Evolutionary conservation across 2,329 filamentous ascomycete species (phyloP).

Genomic region (Cytospora schulzeri): DNA sequence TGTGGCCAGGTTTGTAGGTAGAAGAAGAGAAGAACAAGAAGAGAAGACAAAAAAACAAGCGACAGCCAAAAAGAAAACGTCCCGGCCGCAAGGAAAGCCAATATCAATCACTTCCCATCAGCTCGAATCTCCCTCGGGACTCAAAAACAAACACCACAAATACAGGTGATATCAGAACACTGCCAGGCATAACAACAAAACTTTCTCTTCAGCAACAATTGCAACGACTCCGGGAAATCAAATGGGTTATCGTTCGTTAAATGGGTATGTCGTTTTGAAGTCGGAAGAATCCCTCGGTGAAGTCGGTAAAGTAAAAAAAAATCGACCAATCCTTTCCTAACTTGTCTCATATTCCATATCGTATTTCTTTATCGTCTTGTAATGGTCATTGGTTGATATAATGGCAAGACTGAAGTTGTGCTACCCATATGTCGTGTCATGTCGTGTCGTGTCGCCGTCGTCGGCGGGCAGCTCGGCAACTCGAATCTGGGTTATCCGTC

Average conservation of each 20-base stretch:
- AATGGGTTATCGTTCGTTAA: constrained; percentile 26
- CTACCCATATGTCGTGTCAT: background rate
- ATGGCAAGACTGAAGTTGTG: background rate
- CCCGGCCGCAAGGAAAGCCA: background rate
- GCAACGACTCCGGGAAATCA: constrained; percentile 18
- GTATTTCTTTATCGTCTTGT: background rate
- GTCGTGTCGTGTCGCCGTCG: background rate
- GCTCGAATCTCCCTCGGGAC: constrained; percentile 8
- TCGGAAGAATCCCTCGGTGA: constrained; percentile 3
- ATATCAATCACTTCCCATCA: constrained; percentile 5
- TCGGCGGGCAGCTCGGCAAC: background rate
- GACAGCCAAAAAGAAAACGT: background rate
- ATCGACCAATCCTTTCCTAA: background rate
- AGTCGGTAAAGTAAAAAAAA: background rate
- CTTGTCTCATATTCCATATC: background rate
- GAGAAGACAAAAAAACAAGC: background rate
- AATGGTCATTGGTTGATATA: background rate
- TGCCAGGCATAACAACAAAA: constrained; percentile 11
- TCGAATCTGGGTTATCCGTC: background rate
- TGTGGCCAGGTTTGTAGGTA: constrained; percentile 12
- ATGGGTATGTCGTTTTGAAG: constrained; percentile 21
- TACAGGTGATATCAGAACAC: constrained; percentile 3
- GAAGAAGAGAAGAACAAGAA: constrained; percentile 9
- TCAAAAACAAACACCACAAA: background rate
- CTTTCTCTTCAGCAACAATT: constrained; percentile 10